Evolutionary conservation across 2,329 filamentous ascomycete genomes (phyloP), one percentile per base, ranked within the genome.

Genomic region (Dissoconium aciculare): DNA sequence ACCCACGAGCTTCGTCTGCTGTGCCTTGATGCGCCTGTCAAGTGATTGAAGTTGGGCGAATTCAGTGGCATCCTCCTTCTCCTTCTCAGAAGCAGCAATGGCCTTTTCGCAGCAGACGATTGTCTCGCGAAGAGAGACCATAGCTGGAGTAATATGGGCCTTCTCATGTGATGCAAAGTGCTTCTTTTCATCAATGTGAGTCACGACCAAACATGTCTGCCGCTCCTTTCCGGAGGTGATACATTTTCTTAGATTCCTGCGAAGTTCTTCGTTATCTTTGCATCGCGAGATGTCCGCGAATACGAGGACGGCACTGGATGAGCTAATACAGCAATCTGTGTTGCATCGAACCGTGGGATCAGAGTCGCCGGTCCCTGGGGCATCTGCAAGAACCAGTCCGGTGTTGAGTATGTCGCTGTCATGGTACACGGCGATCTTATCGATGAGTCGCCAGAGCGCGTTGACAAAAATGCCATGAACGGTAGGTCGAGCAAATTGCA

Each of bases 331-430:
- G 3, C 29, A 14, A n/a, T 26, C 30, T 2, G 44, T 41, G 2
- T 24, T 23, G n/a, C 40, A 27, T 5, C 45, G 39, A 11, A 40
- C 30, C 1, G 26, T 19, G 8, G 24, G 29, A 27, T 44, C 40
- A 17, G 27, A 33, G 28, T 47, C 44, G 2, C 30, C 28, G 9
- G 41, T 29, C 1, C 43, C 45, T 2, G 45, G 40, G 3, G 36
- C 28, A 26, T 47, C 45, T 3, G 42, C 36, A 13, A 46, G 14
- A 3, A 36, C 17, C 2, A 41, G 15, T 5, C 43, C 43, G 3
- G 26, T 31, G 5, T 38, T 29, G n/a, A 43, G 39, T 10, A 47
- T 13, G 10, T 34, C 19, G 11, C 32, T 26, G 8, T 39, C 23
- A 19, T 26, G 24, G 14, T 37, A 35, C 2, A 41, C 32, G 5